Conservation (phyloP, 192 early-diverging fungal genomes). For the Linnemannia zychae region DNA sequence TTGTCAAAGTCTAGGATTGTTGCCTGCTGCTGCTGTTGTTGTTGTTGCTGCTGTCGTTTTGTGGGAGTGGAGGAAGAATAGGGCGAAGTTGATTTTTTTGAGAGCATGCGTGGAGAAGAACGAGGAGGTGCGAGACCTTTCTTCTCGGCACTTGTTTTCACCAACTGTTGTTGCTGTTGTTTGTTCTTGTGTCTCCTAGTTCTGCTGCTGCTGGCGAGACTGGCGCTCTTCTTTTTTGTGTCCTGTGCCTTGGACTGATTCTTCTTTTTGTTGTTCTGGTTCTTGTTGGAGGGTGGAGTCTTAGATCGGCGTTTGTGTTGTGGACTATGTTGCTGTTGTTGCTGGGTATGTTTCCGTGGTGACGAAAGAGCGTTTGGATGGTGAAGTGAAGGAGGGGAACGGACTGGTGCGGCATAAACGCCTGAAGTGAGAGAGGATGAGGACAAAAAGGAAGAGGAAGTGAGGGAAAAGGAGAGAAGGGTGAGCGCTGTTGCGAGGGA, state of each 20-base stretch:
- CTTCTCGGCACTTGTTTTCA: neutral
- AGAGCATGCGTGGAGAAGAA: neutral
- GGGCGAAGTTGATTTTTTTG: constrained; percentile 12
- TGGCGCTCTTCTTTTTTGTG: neutral
- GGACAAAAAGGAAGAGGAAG: neutral
- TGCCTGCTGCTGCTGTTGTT: neutral
- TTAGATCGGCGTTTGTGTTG: neutral
- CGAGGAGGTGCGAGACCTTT: neutral
- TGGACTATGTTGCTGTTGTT: too few species aligned
- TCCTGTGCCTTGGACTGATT: neutral
- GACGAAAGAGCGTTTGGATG: neutral
- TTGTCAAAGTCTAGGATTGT: neutral
- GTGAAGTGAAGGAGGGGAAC: neutral
- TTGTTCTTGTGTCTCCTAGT: neutral
- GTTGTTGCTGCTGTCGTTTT: neutral
- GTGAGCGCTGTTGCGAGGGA: constrained; percentile 17
- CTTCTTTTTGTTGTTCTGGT: neutral
- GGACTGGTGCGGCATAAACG: neutral
- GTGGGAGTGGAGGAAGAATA: neutral
- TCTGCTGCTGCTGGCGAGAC: neutral
- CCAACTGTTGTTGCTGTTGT: neutral
- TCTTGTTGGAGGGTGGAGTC: neutral
- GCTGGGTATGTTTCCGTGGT: neutral
- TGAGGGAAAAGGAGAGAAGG: constrained; percentile 14
- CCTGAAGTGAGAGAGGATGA: neutral